These are phyloP conservation scores for Plasmodium coatneyi DNA, from an alignment of 169 alveolate species.

Conservation along the genomic window DNA sequence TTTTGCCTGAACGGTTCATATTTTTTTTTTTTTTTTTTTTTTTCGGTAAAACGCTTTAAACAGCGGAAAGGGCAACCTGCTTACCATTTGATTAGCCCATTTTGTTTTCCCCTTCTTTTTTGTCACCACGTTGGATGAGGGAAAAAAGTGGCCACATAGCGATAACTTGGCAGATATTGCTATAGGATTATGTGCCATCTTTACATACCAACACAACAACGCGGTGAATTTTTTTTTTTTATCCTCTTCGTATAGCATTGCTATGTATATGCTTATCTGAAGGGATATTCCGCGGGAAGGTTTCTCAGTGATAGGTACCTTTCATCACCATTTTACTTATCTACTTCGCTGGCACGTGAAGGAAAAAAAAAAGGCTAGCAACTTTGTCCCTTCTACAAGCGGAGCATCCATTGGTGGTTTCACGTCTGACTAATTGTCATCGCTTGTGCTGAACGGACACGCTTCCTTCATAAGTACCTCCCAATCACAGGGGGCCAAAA, in stretches of 20 bases:
- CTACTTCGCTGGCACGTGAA: not conserved
- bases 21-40: not conserved
- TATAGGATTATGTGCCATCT: not conserved
- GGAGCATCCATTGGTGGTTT: not conserved
- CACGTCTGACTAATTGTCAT: not conserved
- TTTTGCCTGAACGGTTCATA: not conserved
- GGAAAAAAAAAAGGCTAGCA: not conserved
- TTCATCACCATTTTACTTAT: not conserved
- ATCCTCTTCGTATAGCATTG: not conserved
- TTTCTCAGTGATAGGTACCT: not conserved
- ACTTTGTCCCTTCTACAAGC: not conserved
- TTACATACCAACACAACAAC: not conserved
- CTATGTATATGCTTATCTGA: not conserved
- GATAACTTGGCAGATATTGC: not conserved
- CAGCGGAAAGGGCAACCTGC: not conserved
- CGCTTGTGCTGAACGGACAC: not conserved
- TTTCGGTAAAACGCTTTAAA: not conserved
- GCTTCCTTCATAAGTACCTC: not conserved
- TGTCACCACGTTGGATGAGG: not conserved
- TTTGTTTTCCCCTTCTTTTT: not conserved
- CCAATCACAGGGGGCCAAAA: not conserved
- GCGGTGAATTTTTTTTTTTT: not conserved
- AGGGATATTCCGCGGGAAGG: not conserved
- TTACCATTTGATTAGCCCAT: not conserved
- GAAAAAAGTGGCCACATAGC: not conserved